Evolutionary conservation across 768 basidiomycete species (phyloP).

Genomic region (Peribolospora kevripleyi): DNA sequence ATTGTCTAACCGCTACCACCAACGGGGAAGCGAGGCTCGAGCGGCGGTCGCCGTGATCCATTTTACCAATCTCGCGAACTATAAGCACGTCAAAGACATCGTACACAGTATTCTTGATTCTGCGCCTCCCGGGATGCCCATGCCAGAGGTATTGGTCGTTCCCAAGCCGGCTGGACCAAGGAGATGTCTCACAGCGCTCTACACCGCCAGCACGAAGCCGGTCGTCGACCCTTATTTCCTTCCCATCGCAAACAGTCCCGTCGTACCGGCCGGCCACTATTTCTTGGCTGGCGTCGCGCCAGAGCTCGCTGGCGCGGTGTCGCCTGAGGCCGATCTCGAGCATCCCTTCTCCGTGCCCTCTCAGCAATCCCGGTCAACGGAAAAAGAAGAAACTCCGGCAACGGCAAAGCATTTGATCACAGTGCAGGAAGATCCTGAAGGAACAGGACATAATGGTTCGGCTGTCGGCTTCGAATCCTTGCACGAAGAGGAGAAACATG

Average conservation of each 20-base stretch:
- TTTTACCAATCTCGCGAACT: constrained; percentile 74
- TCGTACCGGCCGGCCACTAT: constrained; percentile 39
- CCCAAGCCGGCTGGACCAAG: constrained; percentile 93
- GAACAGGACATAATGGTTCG: not conserved
- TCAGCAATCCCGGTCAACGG: constrained; percentile 2
- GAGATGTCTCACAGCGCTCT: constrained; percentile 69
- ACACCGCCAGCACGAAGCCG: constrained; percentile 70
- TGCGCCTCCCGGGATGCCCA: constrained; percentile 20
- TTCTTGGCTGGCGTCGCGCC: constrained; percentile 19
- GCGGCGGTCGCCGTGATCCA: constrained; percentile 39
- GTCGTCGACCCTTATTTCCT: constrained; percentile 69
- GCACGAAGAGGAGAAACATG: no score
- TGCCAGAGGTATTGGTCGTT: constrained; percentile 84
- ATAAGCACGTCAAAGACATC: constrained; percentile 63
- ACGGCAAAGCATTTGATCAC: constrained; percentile 2
- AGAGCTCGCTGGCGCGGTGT: constrained; percentile 20
- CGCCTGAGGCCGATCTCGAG: constrained; percentile 21
- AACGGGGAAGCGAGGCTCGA: constrained; percentile 1
- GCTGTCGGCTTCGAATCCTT: no score
- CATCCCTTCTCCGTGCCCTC: not conserved
- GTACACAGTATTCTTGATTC: constrained; percentile 40
- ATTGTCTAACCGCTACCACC: constrained; percentile 1
- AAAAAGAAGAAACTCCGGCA: constrained; percentile 6
- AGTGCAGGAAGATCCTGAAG: not conserved
- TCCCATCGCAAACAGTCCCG: constrained; percentile 83